Conservation (phyloP, 441 rosid genomes). For the Populus hybrid region DNA sequence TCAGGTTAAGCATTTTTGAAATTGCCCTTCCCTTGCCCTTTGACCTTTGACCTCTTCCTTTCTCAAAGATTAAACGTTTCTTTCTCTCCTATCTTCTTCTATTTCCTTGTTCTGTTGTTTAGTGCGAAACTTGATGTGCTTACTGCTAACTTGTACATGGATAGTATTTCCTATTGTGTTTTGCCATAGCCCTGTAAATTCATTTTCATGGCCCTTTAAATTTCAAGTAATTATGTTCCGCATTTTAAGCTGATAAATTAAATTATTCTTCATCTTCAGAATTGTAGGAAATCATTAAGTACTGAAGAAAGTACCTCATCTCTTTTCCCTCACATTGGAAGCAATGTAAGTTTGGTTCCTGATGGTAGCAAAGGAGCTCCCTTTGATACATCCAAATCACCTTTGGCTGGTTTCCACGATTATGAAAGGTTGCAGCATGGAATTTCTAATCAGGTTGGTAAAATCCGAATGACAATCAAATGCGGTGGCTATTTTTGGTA, state of each 20-base stretch:
- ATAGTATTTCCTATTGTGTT: not conserved
- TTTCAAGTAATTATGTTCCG: not conserved
- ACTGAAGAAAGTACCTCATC: conserved; percentile 37
- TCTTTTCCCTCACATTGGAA: conserved; percentile 32
- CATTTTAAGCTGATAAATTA: not conserved
- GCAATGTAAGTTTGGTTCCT: conserved; percentile 54
- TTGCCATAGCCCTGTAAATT: not conserved
- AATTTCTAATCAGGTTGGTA: conserved; percentile 55
- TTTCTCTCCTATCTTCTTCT: not conserved
- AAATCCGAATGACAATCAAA: not conserved
- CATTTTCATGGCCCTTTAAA: not conserved
- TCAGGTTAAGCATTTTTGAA: not conserved
- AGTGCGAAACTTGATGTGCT: not conserved
- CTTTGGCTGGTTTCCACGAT: conserved; percentile 75
- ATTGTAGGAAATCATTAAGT: conserved; percentile 37
- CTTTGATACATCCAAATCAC: conserved; percentile 58
- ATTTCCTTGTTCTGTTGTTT: not conserved
- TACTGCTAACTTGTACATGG: not conserved
- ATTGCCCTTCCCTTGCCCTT: not conserved
- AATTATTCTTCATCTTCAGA: conserved; percentile 45
- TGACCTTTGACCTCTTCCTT: not conserved
- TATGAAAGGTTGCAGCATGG: conserved; percentile 65
- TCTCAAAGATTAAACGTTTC: not conserved
- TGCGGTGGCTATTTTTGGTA: not conserved
- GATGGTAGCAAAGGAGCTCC: conserved; percentile 38